These are phyloP conservation scores for Ceratocystis diversiconidia DNA, from an alignment of 2,329 filamentous ascomycete species.

Conservation along the genomic window DNA sequence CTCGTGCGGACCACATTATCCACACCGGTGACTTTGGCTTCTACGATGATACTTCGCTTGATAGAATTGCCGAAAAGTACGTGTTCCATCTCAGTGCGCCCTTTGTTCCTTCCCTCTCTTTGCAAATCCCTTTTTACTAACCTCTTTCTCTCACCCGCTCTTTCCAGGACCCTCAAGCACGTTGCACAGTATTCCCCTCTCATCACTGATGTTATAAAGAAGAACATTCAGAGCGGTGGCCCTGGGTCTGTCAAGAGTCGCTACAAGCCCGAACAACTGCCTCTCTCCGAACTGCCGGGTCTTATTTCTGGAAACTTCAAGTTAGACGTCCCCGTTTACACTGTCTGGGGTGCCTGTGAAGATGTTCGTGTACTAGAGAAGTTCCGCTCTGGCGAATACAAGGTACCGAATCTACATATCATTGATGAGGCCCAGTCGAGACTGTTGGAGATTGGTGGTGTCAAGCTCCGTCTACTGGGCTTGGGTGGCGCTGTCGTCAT, in stretches of 20 bases:
- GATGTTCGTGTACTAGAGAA: conserved; percentile 96
- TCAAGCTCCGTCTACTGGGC: conserved; percentile 87
- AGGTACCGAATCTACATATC: conserved; percentile 92
- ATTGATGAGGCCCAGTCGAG: conserved; percentile 97
- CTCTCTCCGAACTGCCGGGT: conserved; percentile 80
- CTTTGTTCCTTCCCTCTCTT: neutral
- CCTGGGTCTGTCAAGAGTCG: conserved; percentile 72
- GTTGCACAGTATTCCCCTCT: conserved; percentile 97
- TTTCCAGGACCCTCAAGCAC: conserved; percentile 76
- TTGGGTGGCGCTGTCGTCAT: conserved; percentile 95
- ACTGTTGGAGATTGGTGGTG: conserved; percentile 83
- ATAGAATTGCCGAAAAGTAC: conserved; percentile 96
- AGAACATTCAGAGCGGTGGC: conserved; percentile 49
- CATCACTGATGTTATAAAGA: conserved; percentile 64
- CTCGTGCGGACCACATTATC: conserved; percentile 91
- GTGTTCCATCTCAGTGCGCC: conserved; percentile 22
- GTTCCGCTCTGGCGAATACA: conserved; percentile 94
- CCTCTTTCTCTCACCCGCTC: conserved; percentile 15
- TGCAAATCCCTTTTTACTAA: neutral
- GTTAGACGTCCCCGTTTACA: conserved; percentile 93
- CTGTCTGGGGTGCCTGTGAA: conserved; percentile 97
- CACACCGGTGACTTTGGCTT: conserved; percentile 99
- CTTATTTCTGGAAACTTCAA: conserved; percentile 80
- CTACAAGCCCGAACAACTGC: conserved; percentile 66
- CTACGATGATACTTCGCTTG: conserved; percentile 90